Evolutionary conservation across 805 yeast species (phyloP).

Genomic region (Hanseniaspora nectarophila): DNA sequence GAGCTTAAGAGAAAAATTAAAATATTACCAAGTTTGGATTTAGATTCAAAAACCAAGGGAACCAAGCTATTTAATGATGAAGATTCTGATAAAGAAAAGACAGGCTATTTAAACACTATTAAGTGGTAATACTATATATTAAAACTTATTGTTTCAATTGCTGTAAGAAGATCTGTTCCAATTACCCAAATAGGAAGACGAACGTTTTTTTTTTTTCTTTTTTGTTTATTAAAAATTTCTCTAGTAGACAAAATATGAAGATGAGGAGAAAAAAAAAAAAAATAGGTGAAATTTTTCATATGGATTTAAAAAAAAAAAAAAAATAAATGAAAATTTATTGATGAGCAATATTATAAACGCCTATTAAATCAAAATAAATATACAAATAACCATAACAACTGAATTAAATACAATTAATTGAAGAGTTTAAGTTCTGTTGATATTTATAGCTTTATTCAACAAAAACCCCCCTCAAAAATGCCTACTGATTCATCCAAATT

Average conservation of each 20-base stretch:
- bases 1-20: slow-evolving; percentile 55
- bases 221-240: neutral
- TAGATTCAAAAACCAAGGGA: slow-evolving; percentile 54
- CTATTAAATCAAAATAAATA: too few species aligned
- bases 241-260: neutral
- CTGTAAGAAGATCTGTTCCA: neutral
- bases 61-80: slow-evolving; percentile 60
- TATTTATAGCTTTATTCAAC: too few species aligned
- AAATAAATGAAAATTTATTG: slow-evolving; percentile 33
- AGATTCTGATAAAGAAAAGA: slow-evolving; percentile 52
- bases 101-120: slow-evolving; percentile 62
- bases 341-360: too few species aligned
- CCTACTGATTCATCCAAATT: neutral
- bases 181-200: neutral
- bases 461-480: too few species aligned
- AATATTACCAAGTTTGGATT: slow-evolving; percentile 63
- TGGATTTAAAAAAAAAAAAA: too few species aligned
- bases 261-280: neutral
- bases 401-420: too few species aligned
- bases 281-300: slow-evolving; percentile 16
- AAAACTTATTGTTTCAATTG: too few species aligned
- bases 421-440: too few species aligned
- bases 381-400: neutral
- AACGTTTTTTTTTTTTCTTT: neutral
- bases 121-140: slow-evolving; percentile 24